A percentile compares a stretch with the other conserved stretches of the same genome.
These are phyloP conservation scores for Lentinula edodes DNA, from an alignment of 768 basidiomycete genomes.

Conservation along the genomic window DNA sequence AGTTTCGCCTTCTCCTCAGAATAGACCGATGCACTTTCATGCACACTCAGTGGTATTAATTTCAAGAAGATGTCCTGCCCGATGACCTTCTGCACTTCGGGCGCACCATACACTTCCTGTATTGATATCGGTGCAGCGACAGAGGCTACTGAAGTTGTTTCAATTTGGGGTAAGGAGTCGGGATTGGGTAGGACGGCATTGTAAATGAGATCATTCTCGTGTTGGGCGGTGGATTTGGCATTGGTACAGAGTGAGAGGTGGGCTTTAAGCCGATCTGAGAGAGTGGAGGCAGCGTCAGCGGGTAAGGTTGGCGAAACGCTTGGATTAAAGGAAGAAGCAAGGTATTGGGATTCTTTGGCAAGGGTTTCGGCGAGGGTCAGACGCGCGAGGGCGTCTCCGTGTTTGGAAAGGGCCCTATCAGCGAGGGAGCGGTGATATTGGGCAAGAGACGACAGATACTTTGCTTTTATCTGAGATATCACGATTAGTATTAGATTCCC, in stretches of 20 bases:
- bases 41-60: conserved; percentile 88
- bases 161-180: conserved; percentile 75
- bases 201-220: conserved; percentile 97
- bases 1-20: conserved; percentile 98
- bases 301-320: conserved; percentile 79
- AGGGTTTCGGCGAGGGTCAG: conserved; percentile 69
- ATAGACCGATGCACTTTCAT: conserved; percentile 94
- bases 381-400: conserved; percentile 83
- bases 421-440: conserved; percentile 84
- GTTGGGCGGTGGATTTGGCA: conserved; percentile 65
- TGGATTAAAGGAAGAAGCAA: conserved; percentile 64
- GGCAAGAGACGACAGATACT: conserved; percentile 79
- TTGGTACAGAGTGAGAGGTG: conserved; percentile 77
- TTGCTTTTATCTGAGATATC: conserved; percentile 72
- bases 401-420: conserved; percentile 69
- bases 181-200: conserved; percentile 81
- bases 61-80: conserved; percentile 86
- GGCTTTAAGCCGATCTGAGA: conserved; percentile 79
- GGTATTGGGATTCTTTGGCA: conserved; percentile 78
- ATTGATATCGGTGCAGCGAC: conserved; percentile 81
- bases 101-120: conserved; percentile 87
- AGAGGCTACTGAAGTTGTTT: conserved; percentile 63
- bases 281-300: conserved; percentile 74
- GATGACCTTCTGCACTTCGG: conserved; percentile 92
- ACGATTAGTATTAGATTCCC: conserved; percentile 4